Base-by-base conservation (phyloP, 2,329 filamentous ascomycete genomes). In the Aspergillus terreus region DNA sequence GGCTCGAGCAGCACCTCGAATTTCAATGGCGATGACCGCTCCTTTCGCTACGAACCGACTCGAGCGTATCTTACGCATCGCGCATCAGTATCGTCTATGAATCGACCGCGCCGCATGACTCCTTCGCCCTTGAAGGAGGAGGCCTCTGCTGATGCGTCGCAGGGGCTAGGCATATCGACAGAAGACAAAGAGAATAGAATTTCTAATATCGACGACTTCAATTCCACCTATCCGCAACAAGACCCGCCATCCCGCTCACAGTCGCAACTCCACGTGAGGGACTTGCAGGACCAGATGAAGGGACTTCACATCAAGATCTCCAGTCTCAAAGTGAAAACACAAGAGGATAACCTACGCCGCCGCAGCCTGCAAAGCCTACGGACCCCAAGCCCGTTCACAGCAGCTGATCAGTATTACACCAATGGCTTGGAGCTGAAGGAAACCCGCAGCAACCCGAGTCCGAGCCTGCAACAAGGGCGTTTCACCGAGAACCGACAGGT, bases 221-320 rank as follows among this genome's bases (percentile, higher is more conserved):
- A 70, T 45, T 77, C 46, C 1, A 64, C 60, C 11, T 68, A 70
- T 44, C 66, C 70, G n/a, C 58, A 65, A 3, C 58, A 63, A 25
- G 67, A 76, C 41, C 78, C 77, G 1, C 70, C 86, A 7, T 81
- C 81, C 23, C 80, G 88, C 15, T 85, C 88, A 2, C 78, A 84
- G 12, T 92, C 90, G 1, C 84, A 84, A n/a, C 80, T 85, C 12
- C 85, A 88, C 63, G 83, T 89, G 64, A 83, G 86, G 7, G 82
- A 84, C 63, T 76, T 96, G 41, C 89, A 90, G 54, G 86, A 90
- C 58, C 90, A 95, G 67, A 89, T 96, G 82, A 85, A 87, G 50
- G 90, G 88, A 48, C 77, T 96, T 44, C 92, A 91, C 65, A 89
- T 88, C 53, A 90, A 90, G 63, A 91, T 96, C 33, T 92, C 90